Evolutionary conservation across 495 filamentous ascomycete genomes (phyloP).

Genomic region (Cercophora sp.): DNA sequence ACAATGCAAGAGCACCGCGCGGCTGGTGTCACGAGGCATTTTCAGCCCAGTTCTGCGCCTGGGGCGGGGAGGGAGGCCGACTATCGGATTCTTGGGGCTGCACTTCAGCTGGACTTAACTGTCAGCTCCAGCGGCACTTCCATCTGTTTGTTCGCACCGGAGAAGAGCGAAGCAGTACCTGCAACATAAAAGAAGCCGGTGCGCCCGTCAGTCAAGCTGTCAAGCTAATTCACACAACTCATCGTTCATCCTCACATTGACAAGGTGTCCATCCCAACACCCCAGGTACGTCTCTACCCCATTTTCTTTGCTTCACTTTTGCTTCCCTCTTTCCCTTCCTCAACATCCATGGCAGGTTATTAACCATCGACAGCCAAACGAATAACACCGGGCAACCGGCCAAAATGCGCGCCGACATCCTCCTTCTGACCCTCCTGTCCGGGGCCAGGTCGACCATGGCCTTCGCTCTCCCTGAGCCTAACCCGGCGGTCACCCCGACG

Average conservation of each 20-base stretch:
- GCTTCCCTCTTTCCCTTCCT: constrained; percentile 1
- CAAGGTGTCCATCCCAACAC: constrained; percentile 1
- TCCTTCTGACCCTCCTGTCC: constrained; percentile 1
- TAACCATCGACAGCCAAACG: constrained; percentile 2
- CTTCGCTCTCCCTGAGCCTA: constrained; percentile 1
- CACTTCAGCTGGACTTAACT: neutral
- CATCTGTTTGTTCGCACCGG: constrained; percentile 1
- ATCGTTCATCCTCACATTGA: neutral
- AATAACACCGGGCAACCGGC: constrained; percentile 1
- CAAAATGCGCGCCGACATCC: constrained; percentile 1
- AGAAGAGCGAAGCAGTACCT: neutral
- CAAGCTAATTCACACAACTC: constrained; percentile 1
- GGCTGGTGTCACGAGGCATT: constrained; percentile 1
- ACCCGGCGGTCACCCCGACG: constrained; percentile 1
- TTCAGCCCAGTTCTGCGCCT: constrained; percentile 1
- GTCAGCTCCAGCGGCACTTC: constrained; percentile 1
- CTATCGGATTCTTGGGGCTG: constrained; percentile 1
- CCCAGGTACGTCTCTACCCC: constrained; percentile 1
- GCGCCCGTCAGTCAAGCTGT: constrained; percentile 1
- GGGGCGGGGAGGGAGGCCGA: constrained; percentile 1
- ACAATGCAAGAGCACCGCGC: constrained; percentile 1
- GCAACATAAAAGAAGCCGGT: constrained; percentile 1
- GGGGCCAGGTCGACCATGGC: constrained; percentile 1
- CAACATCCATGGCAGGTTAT: neutral
- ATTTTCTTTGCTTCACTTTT: constrained; percentile 3